Base-by-base conservation (phyloP, 257 asterid species). In the Pogostemon cablin region DNA sequence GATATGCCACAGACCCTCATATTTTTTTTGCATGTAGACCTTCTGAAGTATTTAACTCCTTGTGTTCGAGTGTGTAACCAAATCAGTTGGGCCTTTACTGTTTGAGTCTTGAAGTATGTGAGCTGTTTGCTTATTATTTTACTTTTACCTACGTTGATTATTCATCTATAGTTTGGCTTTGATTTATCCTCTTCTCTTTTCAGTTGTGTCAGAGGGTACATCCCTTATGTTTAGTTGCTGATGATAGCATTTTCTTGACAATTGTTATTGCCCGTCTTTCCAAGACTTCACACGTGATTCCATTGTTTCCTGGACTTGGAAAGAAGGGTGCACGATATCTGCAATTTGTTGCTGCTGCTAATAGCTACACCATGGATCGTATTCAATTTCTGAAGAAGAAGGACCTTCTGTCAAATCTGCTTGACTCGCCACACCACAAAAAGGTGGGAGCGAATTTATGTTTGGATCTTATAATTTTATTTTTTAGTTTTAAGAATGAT, bases 251-350 rank as follows among this genome's bases (percentile, higher is more conserved):
- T 75, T 93, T 93, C 84, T 75, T 84, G 72, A 47, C 96, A 42
- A 53, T 86, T 74, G 86, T 96, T 66, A 52, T 82, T 54, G 85
- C 91, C 66, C 73, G 62, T 79, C 84, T 89, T 76, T 76, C 85
- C 62, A 82, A 82, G 77, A 85, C 81, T 48, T 83, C 98, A 58
- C 84, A 78, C 76, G 88, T 89, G 65, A 81, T 89, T 59, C 85
- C 99, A 25, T 49, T 87, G 65, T 91, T 93, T 82, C 99, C 99
- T 12, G 95, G 96, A 74, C 82, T 93, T 62, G 86, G 83, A 77
- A 84, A 82, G 66, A 89, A 83, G 79, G 96, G 92, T 46, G 70
- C 48, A 15, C 69, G 70, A 43, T 91, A 89, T 87, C 81, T 93
- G 82, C 85, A 82, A 67, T 74, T 73, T 57, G 93, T 79, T 80